Base-by-base conservation (phyloP, 2,329 filamentous ascomycete species). In the Aspergillus ibericus region DNA sequence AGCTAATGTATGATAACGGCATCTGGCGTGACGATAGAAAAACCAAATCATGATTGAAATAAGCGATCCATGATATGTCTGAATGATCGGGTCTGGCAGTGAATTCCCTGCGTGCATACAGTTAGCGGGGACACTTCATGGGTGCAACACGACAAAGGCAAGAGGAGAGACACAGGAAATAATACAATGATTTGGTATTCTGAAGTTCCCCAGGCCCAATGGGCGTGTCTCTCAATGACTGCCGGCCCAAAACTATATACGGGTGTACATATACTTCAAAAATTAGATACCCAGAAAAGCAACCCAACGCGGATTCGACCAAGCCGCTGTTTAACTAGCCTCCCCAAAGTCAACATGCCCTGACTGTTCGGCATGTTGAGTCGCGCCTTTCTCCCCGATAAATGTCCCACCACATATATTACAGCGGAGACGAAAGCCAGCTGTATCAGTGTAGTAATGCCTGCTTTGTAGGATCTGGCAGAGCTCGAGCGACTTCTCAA, bases 371-470 rank as follows among this genome's bases (percentile, higher is more conserved):
- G 80, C 80, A 70, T 82, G 80, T 63, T 78, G 69, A 0, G 75
- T 76, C 2, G 79, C 80, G 20, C 78, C 79, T 46, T 73, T 77
- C 66, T 81, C 78, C 15, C 80, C 80, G 8, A 75, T 71, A 58
- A 78, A 77, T 35, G 70, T 68, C 15, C 70, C 72, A 4, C 78
- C 77, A 56, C 80, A 82, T 3, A 82, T 79, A 63, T 92, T 91
- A 73, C 93, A 98, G 68, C 82, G 86, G 59, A 97, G 84, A 36
- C 85, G 81, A 70, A 97, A 92, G 0, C 88, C 88, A 20, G 89
- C 85, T 0, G 92, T 96, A 72, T 97, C 92, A 0, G 93, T 97
- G 68, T 86, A 97, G 72, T 98, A 98, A 72, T 96, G 86, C 59
- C 83, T 86, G 53, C 85, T 82, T 64, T 88, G 83, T 38, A 98